phyloP scores from a whole-genome alignment of 257 asterid species.

The Solanum pennellii region DNA sequence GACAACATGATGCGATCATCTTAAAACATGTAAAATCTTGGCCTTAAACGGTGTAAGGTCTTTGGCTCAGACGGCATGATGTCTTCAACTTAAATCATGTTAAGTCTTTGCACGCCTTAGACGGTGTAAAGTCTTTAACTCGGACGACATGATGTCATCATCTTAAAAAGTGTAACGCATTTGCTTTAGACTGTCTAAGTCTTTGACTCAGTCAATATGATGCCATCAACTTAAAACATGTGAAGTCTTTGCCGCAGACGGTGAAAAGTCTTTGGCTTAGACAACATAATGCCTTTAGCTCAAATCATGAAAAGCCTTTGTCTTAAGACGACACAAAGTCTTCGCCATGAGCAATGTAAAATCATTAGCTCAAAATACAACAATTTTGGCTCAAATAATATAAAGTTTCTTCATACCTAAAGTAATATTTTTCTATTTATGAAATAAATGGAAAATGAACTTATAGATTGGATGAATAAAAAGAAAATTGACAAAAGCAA shows the following conservation, averaged over 20 bases:
- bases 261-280: neutral
- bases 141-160: neutral
- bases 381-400: neutral
- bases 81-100: neutral
- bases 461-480: neutral
- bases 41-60: neutral
- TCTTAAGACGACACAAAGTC: neutral
- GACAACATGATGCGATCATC: neutral
- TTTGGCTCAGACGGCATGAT: neutral
- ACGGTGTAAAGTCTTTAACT: neutral
- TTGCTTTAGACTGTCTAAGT: neutral
- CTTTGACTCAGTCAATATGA: neutral
- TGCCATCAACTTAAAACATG: neutral
- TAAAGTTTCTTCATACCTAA: too few relatives aligned
- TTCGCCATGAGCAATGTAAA: neutral
- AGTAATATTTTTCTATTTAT: too few relatives aligned
- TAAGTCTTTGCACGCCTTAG: neutral
- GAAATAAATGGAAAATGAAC: neutral
- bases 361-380: neutral
- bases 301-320: neutral
- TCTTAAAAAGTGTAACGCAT: neutral
- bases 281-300: neutral
- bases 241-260: neutral
- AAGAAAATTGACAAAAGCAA: too few relatives aligned
- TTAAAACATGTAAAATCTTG: neutral